These are phyloP conservation scores for Capsicum chinense DNA, from an alignment of 257 asterid genomes.

Conservation along the genomic window DNA sequence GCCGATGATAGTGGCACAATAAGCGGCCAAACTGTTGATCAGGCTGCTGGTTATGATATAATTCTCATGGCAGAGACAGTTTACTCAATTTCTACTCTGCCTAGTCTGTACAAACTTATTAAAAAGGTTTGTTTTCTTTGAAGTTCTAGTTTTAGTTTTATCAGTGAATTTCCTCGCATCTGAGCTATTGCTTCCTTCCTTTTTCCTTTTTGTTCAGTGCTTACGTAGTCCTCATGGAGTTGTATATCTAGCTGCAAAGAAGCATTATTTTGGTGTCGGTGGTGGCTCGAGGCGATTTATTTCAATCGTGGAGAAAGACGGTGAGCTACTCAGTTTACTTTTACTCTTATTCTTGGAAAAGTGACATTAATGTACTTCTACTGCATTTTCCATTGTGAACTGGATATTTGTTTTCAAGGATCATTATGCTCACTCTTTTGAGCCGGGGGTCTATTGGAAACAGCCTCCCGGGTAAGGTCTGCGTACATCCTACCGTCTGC, in stretches of 20 bases:
- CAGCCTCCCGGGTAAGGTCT: background rate
- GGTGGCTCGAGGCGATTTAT: slow-evolving; percentile 92
- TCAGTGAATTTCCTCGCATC: background rate
- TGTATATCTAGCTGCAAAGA: slow-evolving; percentile 96
- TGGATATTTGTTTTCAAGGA: background rate
- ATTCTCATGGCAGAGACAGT: slow-evolving; percentile 99
- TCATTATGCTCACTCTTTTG: background rate
- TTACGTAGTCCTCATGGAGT: slow-evolving; percentile 61
- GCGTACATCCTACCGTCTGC: no score
- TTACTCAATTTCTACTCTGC: slow-evolving; percentile 74
- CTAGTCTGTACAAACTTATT: slow-evolving; percentile 66
- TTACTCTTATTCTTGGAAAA: background rate
- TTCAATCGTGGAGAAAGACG: slow-evolving; percentile 77
- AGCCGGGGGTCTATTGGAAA: background rate
- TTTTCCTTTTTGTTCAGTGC: slow-evolving; percentile 52
- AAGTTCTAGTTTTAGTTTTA: background rate
- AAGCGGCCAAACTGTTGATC: slow-evolving; percentile 31
- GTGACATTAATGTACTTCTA: background rate
- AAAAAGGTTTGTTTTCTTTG: slow-evolving; percentile 59
- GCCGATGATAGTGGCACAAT: slow-evolving; percentile 35
- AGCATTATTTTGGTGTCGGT: slow-evolving; percentile 94
- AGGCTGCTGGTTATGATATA: slow-evolving; percentile 62
- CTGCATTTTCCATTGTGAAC: background rate
- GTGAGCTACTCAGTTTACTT: slow-evolving; percentile 43
- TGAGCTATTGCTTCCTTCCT: slow-evolving; percentile 28